Base-by-base conservation (phyloP, 345 rosid genomes). In the Euphorbia pulcherrima region DNA sequence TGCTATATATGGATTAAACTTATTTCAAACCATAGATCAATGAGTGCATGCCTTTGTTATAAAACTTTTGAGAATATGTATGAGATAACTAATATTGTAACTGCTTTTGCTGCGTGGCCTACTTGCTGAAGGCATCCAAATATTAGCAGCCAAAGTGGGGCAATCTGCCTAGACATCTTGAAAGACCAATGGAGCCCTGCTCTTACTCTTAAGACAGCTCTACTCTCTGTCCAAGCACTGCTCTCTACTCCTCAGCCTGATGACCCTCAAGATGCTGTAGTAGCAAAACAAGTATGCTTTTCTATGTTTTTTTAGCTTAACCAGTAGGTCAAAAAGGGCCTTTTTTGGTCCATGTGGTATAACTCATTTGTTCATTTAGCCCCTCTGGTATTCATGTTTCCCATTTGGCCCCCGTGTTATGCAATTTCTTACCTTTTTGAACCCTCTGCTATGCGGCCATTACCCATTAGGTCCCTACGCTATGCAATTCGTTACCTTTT, bases 161-260 rank as follows among this genome's bases (percentile, higher is more conserved):
- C 97, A 27, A 95, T 92, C 67, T 95, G 99, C 82, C 83, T 95
- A 76, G 99, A 95, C 85, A 80, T 95, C 79, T 79, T 95, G 86
- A 92, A 92, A 81, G 99, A 92, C 65, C 99, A 95, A 48, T 95
- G 99, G 99, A 95, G 99, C 81, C 99, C 99, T 5, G 99, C 99
- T 50, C 92, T 95, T 62, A 95, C 99, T 60, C 68, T 95, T 67
- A 95, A 95, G 86, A 95, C 99, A 4, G 97, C 99, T 18, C 97
- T 95, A 70, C 93, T 92, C 70, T 95, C 99, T 48, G 67, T 95
- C 68, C 97, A 95, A 80, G 99, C 99, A 39, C 78, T 95, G 54
- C 87, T 95, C 20, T 90, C 99, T 71, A 86, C 97, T 50, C 97
- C 99, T 50, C 86, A 88, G 74, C 97, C 99, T 14, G 91, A 87